A percentile compares a stretch with the other conserved stretches of the same genome.
These are phyloP conservation scores for Pseudotulostoma volvatum DNA, from an alignment of 495 filamentous ascomycete genomes.

Conservation along the genomic window DNA sequence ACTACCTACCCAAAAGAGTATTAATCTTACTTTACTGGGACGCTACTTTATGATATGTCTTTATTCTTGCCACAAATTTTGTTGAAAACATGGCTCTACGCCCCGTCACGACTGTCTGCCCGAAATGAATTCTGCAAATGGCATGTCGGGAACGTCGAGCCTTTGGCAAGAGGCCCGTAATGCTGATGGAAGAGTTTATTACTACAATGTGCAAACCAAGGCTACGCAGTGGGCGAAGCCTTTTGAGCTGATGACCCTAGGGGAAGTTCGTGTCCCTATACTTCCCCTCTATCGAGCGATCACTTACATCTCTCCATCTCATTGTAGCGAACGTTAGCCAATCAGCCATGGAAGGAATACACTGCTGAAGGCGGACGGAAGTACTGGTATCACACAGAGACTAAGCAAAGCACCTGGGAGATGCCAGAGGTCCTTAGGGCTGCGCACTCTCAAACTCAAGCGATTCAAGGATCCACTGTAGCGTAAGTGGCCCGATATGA, in stretches of 20 bases:
- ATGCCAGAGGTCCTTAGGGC: constrained; percentile 76
- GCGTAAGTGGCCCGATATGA: constrained; percentile 36
- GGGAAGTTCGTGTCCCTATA: constrained; percentile 51
- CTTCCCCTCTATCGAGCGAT: neutral
- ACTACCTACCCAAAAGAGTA: too few relatives aligned
- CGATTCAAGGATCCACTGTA: too few relatives aligned
- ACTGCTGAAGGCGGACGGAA: constrained; percentile 70
- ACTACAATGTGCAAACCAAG: constrained; percentile 77
- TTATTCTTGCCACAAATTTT: too few relatives aligned
- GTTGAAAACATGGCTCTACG: too few relatives aligned
- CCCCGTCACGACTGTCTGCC: too few relatives aligned
- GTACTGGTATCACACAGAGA: constrained; percentile 89
- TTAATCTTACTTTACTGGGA: too few relatives aligned
- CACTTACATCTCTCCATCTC: too few relatives aligned
- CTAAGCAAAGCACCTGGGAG: constrained; percentile 84
- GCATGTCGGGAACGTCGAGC: constrained; percentile 33
- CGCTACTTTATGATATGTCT: too few relatives aligned
- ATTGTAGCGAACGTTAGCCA: constrained; percentile 56
- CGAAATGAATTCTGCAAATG: constrained; percentile 52
- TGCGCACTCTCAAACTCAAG: constrained; percentile 32
- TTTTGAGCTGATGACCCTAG: constrained; percentile 68
- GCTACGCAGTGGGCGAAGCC: constrained; percentile 91
- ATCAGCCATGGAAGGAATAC: constrained; percentile 88
- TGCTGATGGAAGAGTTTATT: constrained; percentile 77
- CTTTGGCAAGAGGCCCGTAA: constrained; percentile 76